phyloP scores from a whole-genome alignment of 208 protist species.

The Wallacemonas sp. region DNA sequence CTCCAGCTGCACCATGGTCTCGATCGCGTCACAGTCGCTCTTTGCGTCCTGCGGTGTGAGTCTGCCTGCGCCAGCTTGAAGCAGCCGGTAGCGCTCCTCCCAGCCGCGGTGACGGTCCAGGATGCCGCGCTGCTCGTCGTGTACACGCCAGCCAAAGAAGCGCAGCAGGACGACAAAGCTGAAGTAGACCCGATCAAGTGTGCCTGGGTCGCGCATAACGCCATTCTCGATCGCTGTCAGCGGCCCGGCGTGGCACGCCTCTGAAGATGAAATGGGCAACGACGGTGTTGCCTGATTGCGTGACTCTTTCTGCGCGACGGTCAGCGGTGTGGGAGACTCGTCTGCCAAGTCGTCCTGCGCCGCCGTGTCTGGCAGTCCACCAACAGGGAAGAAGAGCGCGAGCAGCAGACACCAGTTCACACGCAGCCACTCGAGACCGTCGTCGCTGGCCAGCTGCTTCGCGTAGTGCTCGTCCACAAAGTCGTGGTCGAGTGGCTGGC shows the following conservation, averaged over 20 bases:
- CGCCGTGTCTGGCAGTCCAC: background rate
- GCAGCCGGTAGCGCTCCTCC: conserved; percentile 51
- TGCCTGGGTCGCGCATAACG: conserved; percentile 49
- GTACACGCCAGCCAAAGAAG: conserved; percentile 85
- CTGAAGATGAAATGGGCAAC: background rate
- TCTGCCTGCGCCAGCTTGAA: conserved; percentile 20
- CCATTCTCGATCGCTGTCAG: conserved; percentile 34
- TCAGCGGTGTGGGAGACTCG: background rate
- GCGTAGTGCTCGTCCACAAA: conserved; percentile 69
- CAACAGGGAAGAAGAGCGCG: conserved; percentile 54
- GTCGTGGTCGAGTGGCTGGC: conserved; percentile 20
- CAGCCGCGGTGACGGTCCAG: conserved; percentile 81
- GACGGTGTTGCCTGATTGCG: background rate
- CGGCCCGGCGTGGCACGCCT: background rate
- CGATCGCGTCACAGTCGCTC: background rate
- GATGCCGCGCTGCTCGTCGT: conserved; percentile 80
- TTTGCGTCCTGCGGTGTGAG: background rate
- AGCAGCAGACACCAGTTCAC: conserved; percentile 72
- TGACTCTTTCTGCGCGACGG: background rate
- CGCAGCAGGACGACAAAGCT: conserved; percentile 86
- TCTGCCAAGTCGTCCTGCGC: background rate
- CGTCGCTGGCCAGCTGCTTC: conserved; percentile 42
- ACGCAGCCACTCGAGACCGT: conserved; percentile 69
- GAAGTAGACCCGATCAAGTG: conserved; percentile 85
- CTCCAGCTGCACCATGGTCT: background rate